These are phyloP conservation scores for Yamadazyma epiphylla DNA, from an alignment of 1,139 yeast genomes.

Conservation along the genomic window DNA sequence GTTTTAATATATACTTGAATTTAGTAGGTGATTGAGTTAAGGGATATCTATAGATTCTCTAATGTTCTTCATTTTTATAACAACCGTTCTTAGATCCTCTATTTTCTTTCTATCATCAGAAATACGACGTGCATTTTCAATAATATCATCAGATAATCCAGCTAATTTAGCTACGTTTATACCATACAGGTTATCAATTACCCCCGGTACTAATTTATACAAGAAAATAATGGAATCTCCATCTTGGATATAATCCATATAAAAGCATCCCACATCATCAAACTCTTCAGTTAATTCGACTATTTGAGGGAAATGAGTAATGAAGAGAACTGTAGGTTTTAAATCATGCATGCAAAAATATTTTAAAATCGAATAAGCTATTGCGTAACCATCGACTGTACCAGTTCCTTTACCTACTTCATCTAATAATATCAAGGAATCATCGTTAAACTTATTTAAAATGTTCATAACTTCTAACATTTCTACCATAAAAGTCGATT, in stretches of 20 bases:
- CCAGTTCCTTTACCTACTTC: conserved; percentile 90
- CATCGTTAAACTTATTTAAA: conserved; percentile 37
- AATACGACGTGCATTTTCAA: conserved; percentile 44
- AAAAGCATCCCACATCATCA: conserved; percentile 52
- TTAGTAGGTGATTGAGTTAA: no score
- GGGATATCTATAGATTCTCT: no score
- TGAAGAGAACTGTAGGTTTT: conserved; percentile 64
- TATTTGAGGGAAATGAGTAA: conserved; percentile 84
- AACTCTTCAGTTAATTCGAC: conserved; percentile 46
- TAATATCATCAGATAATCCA: conserved; percentile 48
- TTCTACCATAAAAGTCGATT: conserved; percentile 77
- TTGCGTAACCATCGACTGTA: conserved; percentile 83
- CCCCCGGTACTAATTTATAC: conserved; percentile 58
- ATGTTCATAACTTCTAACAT: conserved; percentile 63
- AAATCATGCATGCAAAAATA: conserved; percentile 48
- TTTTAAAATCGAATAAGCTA: conserved; percentile 73
- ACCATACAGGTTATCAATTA: conserved; percentile 68
- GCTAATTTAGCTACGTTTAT: conserved; percentile 76
- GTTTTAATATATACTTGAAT: no score
- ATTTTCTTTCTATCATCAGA: conserved; percentile 39
- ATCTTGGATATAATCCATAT: conserved; percentile 65
- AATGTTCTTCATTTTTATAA: conserved; percentile 3
- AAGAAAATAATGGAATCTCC: conserved; percentile 51
- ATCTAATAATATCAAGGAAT: conserved; percentile 68
- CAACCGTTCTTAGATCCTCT: conserved; percentile 18